Evolutionary conservation across 2,329 filamentous ascomycete species (phyloP).

Genomic region (Chaetomium strumarium): DNA sequence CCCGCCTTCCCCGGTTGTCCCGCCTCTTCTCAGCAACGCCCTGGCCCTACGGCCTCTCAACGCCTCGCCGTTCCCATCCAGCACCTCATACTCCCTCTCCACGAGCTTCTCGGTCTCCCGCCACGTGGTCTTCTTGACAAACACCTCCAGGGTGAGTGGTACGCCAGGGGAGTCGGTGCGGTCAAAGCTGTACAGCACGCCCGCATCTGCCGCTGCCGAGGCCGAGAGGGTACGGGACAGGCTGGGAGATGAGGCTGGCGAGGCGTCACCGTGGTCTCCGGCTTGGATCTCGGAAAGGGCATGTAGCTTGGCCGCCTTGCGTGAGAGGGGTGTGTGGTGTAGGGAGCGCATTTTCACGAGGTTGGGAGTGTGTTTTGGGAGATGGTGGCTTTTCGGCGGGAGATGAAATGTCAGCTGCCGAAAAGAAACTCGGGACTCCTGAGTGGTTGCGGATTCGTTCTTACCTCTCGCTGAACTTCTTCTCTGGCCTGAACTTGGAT

Average conservation of each 20-base stretch:
- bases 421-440: neutral
- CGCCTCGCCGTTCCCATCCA: constrained; percentile 40
- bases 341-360: constrained; percentile 33
- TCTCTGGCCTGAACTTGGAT: constrained; percentile 33
- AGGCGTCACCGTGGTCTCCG: constrained; percentile 23
- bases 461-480: constrained; percentile 31
- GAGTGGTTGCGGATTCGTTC: constrained; percentile 6
- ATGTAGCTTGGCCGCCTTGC: constrained; percentile 31
- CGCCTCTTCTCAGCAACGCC: constrained; percentile 32
- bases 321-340: constrained; percentile 25
- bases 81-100: constrained; percentile 43
- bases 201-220: constrained; percentile 27
- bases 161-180: constrained; percentile 33
- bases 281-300: constrained; percentile 32
- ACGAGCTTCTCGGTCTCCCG: constrained; percentile 40
- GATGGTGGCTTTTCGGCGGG: neutral
- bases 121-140: constrained; percentile 31
- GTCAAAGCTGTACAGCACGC: constrained; percentile 41
- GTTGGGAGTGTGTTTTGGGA: constrained; percentile 28
- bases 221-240: constrained; percentile 17
- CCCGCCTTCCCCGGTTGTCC: constrained; percentile 13
- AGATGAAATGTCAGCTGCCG: constrained; percentile 9
- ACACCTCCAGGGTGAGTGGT: constrained; percentile 35
- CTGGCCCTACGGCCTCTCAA: constrained; percentile 41
- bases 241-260: constrained; percentile 22